Conservation (phyloP, 2,329 filamentous ascomycete genomes). For the Tolypocladium ophioglossoides region DNA sequence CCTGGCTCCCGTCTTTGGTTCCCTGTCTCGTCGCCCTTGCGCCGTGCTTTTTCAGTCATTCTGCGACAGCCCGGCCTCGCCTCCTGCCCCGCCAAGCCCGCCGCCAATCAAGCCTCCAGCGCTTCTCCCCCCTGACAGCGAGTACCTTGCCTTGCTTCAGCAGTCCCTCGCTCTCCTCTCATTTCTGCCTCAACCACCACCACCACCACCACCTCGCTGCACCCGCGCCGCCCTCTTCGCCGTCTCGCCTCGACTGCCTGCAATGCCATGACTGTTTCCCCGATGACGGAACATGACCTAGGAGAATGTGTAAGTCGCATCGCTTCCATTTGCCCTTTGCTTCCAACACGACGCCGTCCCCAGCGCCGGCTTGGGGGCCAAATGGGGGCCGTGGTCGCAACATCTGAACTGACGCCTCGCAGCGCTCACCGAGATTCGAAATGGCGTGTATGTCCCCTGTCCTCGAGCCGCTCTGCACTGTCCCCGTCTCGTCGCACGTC, state of each 20-base stretch:
- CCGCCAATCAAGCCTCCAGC: slow-evolving; percentile 4
- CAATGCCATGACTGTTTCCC: slow-evolving; percentile 21
- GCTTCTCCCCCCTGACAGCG: neutral
- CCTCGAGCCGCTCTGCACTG: neutral
- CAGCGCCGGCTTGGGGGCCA: slow-evolving; percentile 2
- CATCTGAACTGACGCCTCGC: slow-evolving; percentile 21
- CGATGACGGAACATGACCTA: slow-evolving; percentile 27
- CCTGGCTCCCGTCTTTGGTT: neutral
- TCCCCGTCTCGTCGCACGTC: neutral
- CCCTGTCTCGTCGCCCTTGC: neutral
- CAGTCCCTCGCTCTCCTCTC: neutral
- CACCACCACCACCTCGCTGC: neutral
- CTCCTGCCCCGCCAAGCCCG: neutral
- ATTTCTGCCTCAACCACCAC: neutral
- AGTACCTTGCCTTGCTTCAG: neutral
- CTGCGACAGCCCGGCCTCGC: neutral
- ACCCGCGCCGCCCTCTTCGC: neutral
- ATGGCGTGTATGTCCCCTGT: slow-evolving; percentile 34
- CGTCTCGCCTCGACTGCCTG: slow-evolving; percentile 11
- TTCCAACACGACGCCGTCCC: slow-evolving; percentile 2
- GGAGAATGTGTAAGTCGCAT: slow-evolving; percentile 30
- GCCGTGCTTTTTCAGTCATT: neutral
- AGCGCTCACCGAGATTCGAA: slow-evolving; percentile 39
- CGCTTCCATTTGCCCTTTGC: slow-evolving; percentile 2
- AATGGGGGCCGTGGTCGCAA: slow-evolving; percentile 8